Evolutionary conservation across 2,329 filamentous ascomycete genomes (phyloP), one percentile per base, ranked within the genome.

Genomic region (Sporothrix inflata): DNA sequence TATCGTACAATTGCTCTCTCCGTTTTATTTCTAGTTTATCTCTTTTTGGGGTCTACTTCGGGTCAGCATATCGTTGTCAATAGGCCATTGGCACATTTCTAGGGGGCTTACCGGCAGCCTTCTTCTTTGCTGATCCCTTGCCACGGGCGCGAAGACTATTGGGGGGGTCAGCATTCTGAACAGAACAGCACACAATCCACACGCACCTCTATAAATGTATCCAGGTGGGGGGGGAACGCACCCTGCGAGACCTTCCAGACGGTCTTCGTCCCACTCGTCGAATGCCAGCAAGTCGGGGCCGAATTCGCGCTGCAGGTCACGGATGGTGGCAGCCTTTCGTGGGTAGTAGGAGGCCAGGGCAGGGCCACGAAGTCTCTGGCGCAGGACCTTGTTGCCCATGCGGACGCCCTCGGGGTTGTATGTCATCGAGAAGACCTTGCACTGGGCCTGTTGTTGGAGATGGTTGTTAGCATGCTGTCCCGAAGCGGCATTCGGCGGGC

Each of bases 91-190:
- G 3, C 4, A 5, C 5, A 24, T 49, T n/a, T 24, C 24, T 27
- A 34, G 9, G 49, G 19, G 12, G 61, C 72, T 53, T 68, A 70
- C 72, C 72, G 24, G 34, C 81, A 73, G n/a, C 86, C 87, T 96
- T 97, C 89, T 97, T 98, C 88, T 97, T 89, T 8, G 95, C 94
- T 60, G 91, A 89, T 71, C 91, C 91, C 86, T 98, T 98, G 76
- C 94, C 94, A 84, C 94, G 90, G 40, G 87, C 82, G 81, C 93
- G 94, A 77, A 91, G 83, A 77, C 91, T 93, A 78, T 75, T 12
- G 19, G 24, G 11, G 24, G 8, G n/a, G 63, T 67, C 45, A 67
- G 65, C 21, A 51, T 72, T 4, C 1, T 61, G 55, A 57, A 30
- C 34, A 51, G 19, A 16, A 49, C 27, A 1, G n/a, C 6, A 57